Evolutionary conservation across 2,329 filamentous ascomycete species (phyloP), one percentile per base, ranked within the genome.

Genomic region (Hymenotorrendiella dingleyae): DNA sequence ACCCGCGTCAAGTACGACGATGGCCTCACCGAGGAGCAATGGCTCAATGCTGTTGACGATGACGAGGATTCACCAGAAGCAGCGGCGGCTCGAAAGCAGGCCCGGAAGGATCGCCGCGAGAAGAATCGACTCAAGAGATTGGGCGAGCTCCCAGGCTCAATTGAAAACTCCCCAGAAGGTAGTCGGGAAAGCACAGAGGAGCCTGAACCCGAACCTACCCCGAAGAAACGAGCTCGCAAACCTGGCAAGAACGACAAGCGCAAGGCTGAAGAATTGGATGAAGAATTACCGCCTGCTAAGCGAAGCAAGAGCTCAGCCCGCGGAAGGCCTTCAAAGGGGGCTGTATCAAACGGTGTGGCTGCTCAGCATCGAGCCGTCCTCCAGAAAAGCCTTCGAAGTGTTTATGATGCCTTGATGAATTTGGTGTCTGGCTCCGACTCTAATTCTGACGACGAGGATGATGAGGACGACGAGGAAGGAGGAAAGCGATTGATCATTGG

Each of bases 1-100:
- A 96, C 89, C 54, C 83, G 88, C 59, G 90, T 96, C 58, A 86
- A 85, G 64, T 98, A 98, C 56, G 93, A 98, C 58, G 93, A 98
- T 59, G 93, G 94, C 40, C 79, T 98, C 22, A 97, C 93, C 0
- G 94, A 98, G 67, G 93, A 98, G 69, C 94, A 98, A 65, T 98
- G 93, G 93, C 77, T 97, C 39, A 91, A 95, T 72, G 93, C 93
- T 41, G 91, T 98, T 23, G 93, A 98, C 62, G 91, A 94, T 47
- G 90, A 96, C 38, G 93, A 98, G 1, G 93, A 98, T 61, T 83
- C 80, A 0, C 89, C 95, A 22, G 93, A 97, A 62, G 90, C 88
- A 41, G 93, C 93, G 2, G 90, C 94, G 27, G 86, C 86, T 26
- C 82, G 93, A 29, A 97, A 96, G 59, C 82, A 89, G 61, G 87